Percentiles rank a stretch among this genome's conserved stretches.
These are phyloP conservation scores for Dendrobium nobile DNA, from an alignment of 106 monocot species.

Conservation along the genomic window DNA sequence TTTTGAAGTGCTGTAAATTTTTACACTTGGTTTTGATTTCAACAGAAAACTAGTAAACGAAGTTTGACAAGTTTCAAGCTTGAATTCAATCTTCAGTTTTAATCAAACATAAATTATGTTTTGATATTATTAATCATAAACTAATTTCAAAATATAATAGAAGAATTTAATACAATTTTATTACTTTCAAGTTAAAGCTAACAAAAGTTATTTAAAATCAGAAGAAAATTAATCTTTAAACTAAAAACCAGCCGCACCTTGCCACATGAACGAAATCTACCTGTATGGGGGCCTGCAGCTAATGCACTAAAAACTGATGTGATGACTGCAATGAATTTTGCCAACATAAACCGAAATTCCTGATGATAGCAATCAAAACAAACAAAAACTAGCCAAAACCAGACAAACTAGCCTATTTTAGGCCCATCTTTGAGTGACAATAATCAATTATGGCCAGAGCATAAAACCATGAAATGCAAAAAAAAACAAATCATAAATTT, in stretches of 20 bases:
- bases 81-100: too few relatives aligned
- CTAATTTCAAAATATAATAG: too few relatives aligned
- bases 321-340: background rate
- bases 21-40: too few relatives aligned
- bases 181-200: background rate
- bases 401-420: background rate
- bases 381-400: background rate
- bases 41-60: too few relatives aligned
- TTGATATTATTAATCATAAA: too few relatives aligned
- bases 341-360: background rate
- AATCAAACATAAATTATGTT: too few relatives aligned
- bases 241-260: background rate
- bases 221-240: background rate
- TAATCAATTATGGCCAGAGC: background rate
- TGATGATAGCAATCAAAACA: background rate
- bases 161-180: background rate
- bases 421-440: background rate
- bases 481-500: background rate
- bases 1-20: too few relatives aligned
- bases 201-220: background rate
- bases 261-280: background rate
- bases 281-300: background rate
- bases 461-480: background rate
- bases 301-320: background rate
- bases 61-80: too few relatives aligned